Percentiles rank a stretch among this genome's conserved stretches.
These are phyloP conservation scores for Chrysanthemum lavandulifolium DNA, from an alignment of 129 eudicot species.

Conservation along the genomic window DNA sequence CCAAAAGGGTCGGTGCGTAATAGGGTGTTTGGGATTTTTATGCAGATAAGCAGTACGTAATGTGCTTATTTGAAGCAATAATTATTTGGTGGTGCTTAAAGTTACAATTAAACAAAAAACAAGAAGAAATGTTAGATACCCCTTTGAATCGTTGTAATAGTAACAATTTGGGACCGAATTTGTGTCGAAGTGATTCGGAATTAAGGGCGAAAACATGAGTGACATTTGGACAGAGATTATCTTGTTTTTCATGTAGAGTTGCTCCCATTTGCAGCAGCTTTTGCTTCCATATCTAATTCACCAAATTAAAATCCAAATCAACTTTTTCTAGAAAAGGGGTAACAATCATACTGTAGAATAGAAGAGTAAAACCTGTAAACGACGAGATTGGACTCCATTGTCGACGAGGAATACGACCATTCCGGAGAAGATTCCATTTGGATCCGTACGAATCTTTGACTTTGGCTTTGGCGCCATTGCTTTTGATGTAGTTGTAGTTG, in stretches of 20 bases:
- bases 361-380: slow-evolving; percentile 53
- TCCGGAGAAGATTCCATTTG: slow-evolving; percentile 77
- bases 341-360: no score
- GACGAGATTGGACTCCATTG: slow-evolving; percentile 60
- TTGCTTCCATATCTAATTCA: slow-evolving; percentile 76
- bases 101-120: no score
- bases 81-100: no score
- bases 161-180: slow-evolving; percentile 33
- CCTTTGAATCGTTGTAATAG: slow-evolving; percentile 42
- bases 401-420: slow-evolving; percentile 69
- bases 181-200: slow-evolving; percentile 39
- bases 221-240: slow-evolving; percentile 37
- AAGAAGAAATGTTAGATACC: slow-evolving; percentile 8
- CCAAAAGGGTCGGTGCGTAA: no score
- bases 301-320: not conserved
- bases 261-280: slow-evolving; percentile 90
- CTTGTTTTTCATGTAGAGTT: slow-evolving; percentile 58
- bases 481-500: not conserved
- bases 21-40: no score
- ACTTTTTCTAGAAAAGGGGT: not conserved
- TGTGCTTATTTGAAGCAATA: no score
- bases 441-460: slow-evolving; percentile 55
- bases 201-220: slow-evolving; percentile 74
- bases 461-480: slow-evolving; percentile 74
- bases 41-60: no score